Percentiles rank a stretch among this genome's conserved stretches.
Evolutionary conservation across 2,329 filamentous ascomycete genomes (phyloP).

Genomic region (Venturia asperata): DNA sequence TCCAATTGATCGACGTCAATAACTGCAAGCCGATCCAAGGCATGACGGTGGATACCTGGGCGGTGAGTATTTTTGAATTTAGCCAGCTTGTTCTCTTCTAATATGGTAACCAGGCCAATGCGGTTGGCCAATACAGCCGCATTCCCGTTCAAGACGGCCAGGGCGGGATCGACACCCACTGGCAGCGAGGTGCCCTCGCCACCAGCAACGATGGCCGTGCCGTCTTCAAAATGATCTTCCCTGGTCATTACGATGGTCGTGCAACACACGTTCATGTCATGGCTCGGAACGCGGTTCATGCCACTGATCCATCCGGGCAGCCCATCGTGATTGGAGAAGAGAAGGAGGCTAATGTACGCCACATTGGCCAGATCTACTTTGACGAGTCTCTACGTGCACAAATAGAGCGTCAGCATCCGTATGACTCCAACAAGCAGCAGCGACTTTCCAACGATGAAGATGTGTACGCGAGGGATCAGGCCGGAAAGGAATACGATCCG

Average conservation of each 20-base stretch:
- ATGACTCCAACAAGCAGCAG: conserved; percentile 37
- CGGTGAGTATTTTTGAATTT: conserved; percentile 21
- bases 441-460: conserved; percentile 48
- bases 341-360: conserved; percentile 41
- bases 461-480: conserved; percentile 12
- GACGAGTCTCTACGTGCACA: conserved; percentile 50
- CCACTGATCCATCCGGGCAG: conserved; percentile 17
- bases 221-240: conserved; percentile 39
- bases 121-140: conserved; percentile 39
- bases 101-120: conserved; percentile 26
- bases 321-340: conserved; percentile 1
- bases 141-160: conserved; percentile 36
- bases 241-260: conserved; percentile 40
- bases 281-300: not conserved
- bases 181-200: conserved; percentile 39
- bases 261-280: conserved; percentile 18
- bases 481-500: conserved; percentile 8
- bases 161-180: conserved; percentile 28
- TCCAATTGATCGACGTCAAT: conserved; percentile 48
- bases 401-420: conserved; percentile 44
- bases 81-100: not conserved
- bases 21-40: conserved; percentile 47
- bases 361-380: conserved; percentile 60
- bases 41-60: conserved; percentile 48
- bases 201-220: conserved; percentile 37